Percentiles rank a stretch among this genome's conserved stretches.
Conservation (phyloP, 768 basidiomycete species). For the Hortiboletus campestris region DNA sequence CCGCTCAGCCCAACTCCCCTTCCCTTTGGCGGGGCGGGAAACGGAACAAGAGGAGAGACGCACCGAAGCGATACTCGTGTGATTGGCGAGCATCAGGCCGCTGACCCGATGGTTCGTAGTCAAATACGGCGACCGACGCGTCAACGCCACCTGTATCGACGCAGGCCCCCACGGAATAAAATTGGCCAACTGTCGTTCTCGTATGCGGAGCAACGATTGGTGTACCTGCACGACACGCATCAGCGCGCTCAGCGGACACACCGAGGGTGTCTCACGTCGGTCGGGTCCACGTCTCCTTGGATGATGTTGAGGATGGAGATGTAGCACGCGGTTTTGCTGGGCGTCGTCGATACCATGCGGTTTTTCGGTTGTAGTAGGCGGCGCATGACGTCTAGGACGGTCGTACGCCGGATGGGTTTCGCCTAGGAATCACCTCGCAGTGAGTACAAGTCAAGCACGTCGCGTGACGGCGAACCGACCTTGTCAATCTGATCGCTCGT, state of each 20-base stretch:
- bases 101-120: conserved; percentile 91
- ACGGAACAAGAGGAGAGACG: conserved; percentile 26
- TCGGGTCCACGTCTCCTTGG: conserved; percentile 97
- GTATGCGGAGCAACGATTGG: conserved; percentile 93
- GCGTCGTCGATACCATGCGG: conserved; percentile 94
- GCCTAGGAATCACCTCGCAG: conserved; percentile 49
- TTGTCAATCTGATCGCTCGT: conserved; percentile 97
- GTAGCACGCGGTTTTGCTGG: conserved; percentile 90
- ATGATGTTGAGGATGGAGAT: conserved; percentile 99
- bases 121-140: conserved; percentile 86
- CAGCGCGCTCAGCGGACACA: neutral
- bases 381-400: conserved; percentile 98
- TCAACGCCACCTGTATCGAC: conserved; percentile 95
- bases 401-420: conserved; percentile 93
- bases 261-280: conserved; percentile 58
- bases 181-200: conserved; percentile 93
- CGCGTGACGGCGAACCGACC: conserved; percentile 42
- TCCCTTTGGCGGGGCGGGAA: too few relatives aligned
- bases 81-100: conserved; percentile 97
- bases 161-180: conserved; percentile 99
- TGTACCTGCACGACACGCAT: conserved; percentile 62
- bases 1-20: neutral
- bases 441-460: neutral
- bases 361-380: conserved; percentile 97
- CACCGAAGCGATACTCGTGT: conserved; percentile 97